Base-by-base conservation (phyloP, 805 yeast genomes). In the Kodamaea laetipori region DNA sequence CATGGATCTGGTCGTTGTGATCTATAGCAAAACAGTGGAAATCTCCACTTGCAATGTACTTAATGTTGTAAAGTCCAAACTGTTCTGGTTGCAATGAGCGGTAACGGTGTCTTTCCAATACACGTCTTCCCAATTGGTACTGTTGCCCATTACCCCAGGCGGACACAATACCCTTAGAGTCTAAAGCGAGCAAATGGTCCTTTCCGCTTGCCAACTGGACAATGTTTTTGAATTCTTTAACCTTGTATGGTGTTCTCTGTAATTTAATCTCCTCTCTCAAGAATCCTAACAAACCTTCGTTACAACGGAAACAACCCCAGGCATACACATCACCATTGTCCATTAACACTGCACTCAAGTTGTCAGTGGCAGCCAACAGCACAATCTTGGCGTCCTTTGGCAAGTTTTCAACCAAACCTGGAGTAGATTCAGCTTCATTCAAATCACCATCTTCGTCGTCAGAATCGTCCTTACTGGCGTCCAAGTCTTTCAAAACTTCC, bases 61-160 rank as follows among this genome's bases (percentile, higher is more conserved):
- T 84, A 52, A 92, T 78, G 53, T 87, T 81, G 54, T 80, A 84
- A 48, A 94, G 74, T 0, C 96, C 95, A 58, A 90, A 82, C 47
- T 85, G 84, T 55, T 90, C 81, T 37, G 95, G 95, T 48, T 83
- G 90, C 42, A 87, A 71, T 2, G 89, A 80, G 47, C 81, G 77
- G 56, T 76, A 76, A 65, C 86, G 77, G 53, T 82, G 88, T 67
- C 87, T 86, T 67, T 81, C 97, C 65, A 82, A 59, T 17, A 90
- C 81, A 56, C 82, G 83, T 58, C 96, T 79, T 16, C 98, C 99
- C 52, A 94, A 74, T 69, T 94, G 98, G 65, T 74, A 81, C 58
- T 88, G 95, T 56, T 90, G 95, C 18, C 97, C 97, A 61, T 88
- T 86, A 53, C 99, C 99, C 99, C 99, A 94, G 0, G 98, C 90